Evolutionary conservation across 345 rosid species (phyloP).

Genomic region (Garcia nutans): DNA sequence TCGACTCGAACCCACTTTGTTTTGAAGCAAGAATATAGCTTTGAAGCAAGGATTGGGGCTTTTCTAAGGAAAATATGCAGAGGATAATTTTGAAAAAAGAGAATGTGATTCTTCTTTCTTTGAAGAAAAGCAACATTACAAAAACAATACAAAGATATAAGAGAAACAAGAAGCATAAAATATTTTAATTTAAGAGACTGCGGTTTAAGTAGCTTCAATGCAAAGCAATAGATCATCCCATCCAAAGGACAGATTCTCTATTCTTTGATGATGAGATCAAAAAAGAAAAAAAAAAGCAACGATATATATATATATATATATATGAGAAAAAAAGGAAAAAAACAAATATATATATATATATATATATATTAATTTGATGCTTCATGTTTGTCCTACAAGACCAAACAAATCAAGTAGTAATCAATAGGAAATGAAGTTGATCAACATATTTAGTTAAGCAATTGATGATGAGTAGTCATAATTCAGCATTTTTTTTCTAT

Average conservation of each 20-base stretch:
- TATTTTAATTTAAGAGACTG: neutral
- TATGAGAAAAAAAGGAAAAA: neutral
- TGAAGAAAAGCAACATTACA: slow-evolving; percentile 28
- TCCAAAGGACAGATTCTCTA: slow-evolving; percentile 25
- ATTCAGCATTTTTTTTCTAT: neutral
- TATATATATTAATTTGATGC: slow-evolving; percentile 18
- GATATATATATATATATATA: too few relatives aligned
- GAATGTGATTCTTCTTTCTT: slow-evolving; percentile 36
- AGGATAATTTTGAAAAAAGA: slow-evolving; percentile 14
- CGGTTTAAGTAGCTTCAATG: slow-evolving; percentile 32
- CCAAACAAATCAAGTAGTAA: neutral
- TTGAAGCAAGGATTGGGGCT: neutral
- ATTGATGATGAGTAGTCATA: neutral
- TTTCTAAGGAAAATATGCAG: slow-evolving; percentile 8
- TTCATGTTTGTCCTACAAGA: slow-evolving; percentile 23
- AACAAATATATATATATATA: too few relatives aligned
- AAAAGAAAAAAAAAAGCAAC: neutral
- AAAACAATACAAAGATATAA: slow-evolving; percentile 12
- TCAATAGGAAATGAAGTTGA: neutral
- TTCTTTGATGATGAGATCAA: too few relatives aligned
- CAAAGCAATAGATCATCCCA: slow-evolving; percentile 31
- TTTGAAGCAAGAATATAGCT: slow-evolving; percentile 13
- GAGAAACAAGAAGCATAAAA: slow-evolving; percentile 35
- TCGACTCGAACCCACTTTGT: slow-evolving; percentile 8
- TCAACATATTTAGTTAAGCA: slow-evolving; percentile 5